Evolutionary conservation across 2,329 filamentous ascomycete genomes (phyloP), one percentile per base, ranked within the genome.

Genomic region (Aurifilum marmelostoma): DNA sequence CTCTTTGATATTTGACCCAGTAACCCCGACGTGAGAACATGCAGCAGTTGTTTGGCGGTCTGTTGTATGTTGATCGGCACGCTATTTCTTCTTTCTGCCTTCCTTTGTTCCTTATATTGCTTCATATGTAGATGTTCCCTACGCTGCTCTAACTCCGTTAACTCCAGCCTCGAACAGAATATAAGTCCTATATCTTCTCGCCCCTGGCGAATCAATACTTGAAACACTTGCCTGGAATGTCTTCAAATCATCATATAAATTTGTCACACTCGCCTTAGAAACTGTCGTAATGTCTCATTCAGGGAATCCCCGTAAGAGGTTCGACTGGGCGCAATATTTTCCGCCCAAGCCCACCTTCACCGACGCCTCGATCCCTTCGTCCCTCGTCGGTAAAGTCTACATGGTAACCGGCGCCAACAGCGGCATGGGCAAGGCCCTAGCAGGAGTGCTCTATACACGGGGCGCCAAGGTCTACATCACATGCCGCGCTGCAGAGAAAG

Each of bases 391-490:
- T 41, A 67, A 67, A 32, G 58, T 54, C 24, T 67, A 41, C 32
- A 41, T 37, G 27, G 32, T 27, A 9, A 39, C n/a, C 43, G 65
- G 2, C 24, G 14, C 29, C 61, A 75, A 75, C 52, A 72, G 71
- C 18, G 75, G 75, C 82, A 77, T 86, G 21, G 85, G 85, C 29
- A 78, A 80, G 61, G 83, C 86, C 72, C 77, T 87, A 9, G 76
- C 76, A 41, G 81, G 80, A 43, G 80, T 88, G 8, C 79, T 88
- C n/a, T 88, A 87, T 73, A 71, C 75, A 6, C 16, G 41, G 18
- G 41, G 41, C 18, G 41, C 41, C 41, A 47, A 47, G 7, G 41
- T 47, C 41, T 47, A 47, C 18, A 18, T 18, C 41, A 47, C 41
- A 6, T 47, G 41, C 18, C 41, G 41, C 18, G 21, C 41, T 18